Conservation (phyloP, 164 flowering plant species). For the Macadamia integrifolia region DNA sequence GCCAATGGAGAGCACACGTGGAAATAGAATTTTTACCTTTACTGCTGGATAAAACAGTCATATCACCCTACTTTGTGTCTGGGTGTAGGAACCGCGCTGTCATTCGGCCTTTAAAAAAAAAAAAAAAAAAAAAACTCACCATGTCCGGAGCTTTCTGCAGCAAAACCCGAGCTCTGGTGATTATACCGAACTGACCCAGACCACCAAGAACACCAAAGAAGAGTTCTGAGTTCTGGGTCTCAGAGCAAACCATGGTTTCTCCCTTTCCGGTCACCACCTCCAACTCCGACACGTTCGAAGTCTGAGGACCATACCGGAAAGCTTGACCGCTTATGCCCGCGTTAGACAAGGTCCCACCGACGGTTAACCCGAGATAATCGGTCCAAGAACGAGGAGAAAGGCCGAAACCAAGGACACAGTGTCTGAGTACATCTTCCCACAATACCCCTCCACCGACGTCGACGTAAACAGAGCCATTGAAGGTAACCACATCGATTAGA, state of each 20-base stretch:
- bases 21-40: too few species aligned
- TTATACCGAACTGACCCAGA: conserved; percentile 86
- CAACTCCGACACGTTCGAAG: conserved; percentile 67
- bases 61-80: too few species aligned
- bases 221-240: conserved; percentile 43
- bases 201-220: conserved; percentile 75
- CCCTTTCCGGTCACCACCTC: conserved; percentile 88
- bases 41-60: too few species aligned
- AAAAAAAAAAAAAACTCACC: conserved; percentile 27
- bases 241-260: conserved; percentile 48
- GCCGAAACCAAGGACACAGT: conserved; percentile 43
- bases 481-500: conserved; percentile 5
- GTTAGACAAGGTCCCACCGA: conserved; percentile 87
- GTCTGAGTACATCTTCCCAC: conserved; percentile 66
- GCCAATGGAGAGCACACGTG: too few species aligned
- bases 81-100: too few species aligned
- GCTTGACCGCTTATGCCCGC: conserved; percentile 94
- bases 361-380: conserved; percentile 75
- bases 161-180: conserved; percentile 64
- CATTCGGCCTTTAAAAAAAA: too few species aligned
- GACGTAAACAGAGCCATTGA: conserved; percentile 20
- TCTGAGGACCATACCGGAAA: conserved; percentile 79
- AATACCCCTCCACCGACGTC: conserved; percentile 80
- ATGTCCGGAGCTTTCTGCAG: conserved; percentile 65
- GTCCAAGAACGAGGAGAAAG: conserved; percentile 89